These are phyloP conservation scores for Vickermania ingenoplastis DNA, from an alignment of 208 protist genomes.

Conservation along the genomic window DNA sequence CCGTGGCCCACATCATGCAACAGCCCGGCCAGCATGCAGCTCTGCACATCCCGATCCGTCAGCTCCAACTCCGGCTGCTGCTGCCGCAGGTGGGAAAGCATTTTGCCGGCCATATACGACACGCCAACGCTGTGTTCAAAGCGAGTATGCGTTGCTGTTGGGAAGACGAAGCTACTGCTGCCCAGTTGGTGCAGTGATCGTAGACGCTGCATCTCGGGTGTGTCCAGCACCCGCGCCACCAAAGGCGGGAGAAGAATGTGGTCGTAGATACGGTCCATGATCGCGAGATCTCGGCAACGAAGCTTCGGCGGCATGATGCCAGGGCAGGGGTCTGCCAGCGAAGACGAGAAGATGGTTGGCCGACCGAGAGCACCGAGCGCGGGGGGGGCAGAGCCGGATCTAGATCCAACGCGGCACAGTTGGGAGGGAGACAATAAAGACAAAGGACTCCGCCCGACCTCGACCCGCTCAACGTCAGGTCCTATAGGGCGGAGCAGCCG, in stretches of 20 bases:
- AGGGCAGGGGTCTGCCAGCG: no score
- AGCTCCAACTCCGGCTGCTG: slow-evolving; percentile 91
- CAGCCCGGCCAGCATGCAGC: slow-evolving; percentile 91
- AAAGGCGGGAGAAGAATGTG: slow-evolving; percentile 64
- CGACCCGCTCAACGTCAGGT: no score
- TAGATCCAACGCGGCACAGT: no score
- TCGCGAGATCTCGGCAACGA: slow-evolving; percentile 34
- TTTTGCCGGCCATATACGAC: slow-evolving; percentile 80
- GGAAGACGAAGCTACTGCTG: slow-evolving; percentile 89
- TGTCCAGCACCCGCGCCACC: slow-evolving; percentile 86
- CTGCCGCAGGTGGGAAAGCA: slow-evolving; percentile 64
- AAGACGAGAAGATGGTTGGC: no score
- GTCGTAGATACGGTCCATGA: slow-evolving; percentile 81
- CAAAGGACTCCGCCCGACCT: no score
- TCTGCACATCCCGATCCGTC: slow-evolving; percentile 62
- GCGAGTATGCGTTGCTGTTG: slow-evolving; percentile 91
- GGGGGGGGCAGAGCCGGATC: no score
- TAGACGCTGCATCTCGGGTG: slow-evolving; percentile 93
- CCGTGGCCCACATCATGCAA: slow-evolving; percentile 95
- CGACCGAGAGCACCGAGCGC: no score
- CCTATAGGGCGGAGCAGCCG: no score
- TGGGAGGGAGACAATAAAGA: no score
- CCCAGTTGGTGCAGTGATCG: slow-evolving; percentile 94
- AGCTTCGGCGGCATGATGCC: slow-evolving; percentile 24
- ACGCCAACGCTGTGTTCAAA: slow-evolving; percentile 97